Evolutionary conservation across 306 rosid species (phyloP).

Genomic region (Vigna angularis): DNA sequence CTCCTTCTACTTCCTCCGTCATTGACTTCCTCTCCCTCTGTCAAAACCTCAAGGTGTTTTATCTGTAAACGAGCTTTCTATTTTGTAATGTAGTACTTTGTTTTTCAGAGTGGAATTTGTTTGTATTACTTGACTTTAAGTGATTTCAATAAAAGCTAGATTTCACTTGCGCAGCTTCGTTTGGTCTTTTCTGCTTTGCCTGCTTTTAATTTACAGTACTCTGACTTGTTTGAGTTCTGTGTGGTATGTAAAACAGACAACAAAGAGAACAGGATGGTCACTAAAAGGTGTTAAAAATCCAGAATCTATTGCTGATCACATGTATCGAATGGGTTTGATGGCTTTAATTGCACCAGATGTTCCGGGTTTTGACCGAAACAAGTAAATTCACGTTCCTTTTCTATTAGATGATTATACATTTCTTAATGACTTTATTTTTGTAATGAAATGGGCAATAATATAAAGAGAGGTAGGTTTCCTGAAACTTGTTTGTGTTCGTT

Average conservation of each 20-base stretch:
- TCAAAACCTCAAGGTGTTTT: constrained; percentile 70
- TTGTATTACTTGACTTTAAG: background rate
- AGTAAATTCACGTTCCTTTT: constrained; percentile 51
- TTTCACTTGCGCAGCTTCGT: background rate
- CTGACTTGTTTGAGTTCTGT: constrained; percentile 1
- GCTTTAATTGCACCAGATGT: constrained; percentile 84
- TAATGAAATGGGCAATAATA: background rate
- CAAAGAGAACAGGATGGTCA: constrained; percentile 90
- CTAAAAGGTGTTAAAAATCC: constrained; percentile 64
- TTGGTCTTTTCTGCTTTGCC: background rate
- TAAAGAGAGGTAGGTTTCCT: constrained; percentile 23
- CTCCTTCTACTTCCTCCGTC: constrained; percentile 66
- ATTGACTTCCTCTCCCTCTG: constrained; percentile 87
- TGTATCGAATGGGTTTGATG: constrained; percentile 92
- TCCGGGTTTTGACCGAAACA: constrained; percentile 81
- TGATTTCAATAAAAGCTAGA: background rate
- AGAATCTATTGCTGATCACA: constrained; percentile 92
- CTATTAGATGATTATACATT: background rate
- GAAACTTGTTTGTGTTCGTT: constrained; percentile 3
- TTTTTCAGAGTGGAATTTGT: background rate
- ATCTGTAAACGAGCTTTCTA: background rate
- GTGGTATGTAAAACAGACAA: constrained; percentile 57
- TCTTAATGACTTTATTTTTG: constrained; percentile 1
- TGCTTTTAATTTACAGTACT: constrained; percentile 7
- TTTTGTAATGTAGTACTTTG: background rate